A percentile compares a stretch with the other conserved stretches of the same genome.
Conservation (phyloP, 148 eudicot species). For the Polygonum aviculare region DNA sequence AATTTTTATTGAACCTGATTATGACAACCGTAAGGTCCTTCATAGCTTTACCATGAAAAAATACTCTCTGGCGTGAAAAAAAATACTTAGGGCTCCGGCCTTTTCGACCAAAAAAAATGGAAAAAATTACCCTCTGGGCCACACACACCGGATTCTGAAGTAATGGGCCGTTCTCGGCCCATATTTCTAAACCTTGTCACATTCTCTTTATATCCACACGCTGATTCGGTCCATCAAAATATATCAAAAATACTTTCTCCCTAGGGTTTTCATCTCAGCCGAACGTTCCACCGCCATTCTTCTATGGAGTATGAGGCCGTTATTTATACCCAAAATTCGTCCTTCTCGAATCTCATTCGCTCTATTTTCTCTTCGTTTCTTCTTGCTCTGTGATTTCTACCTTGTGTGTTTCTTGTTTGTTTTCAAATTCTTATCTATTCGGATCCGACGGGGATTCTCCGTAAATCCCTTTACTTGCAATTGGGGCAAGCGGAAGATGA, state of each 20-base stretch:
- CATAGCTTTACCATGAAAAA: no score
- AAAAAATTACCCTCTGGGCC: background rate
- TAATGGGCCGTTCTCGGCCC: background rate
- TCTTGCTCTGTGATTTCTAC: background rate
- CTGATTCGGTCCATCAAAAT: background rate
- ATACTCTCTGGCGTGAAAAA: no score
- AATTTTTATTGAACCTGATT: no score
- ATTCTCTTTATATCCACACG: background rate
- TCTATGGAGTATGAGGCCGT: background rate
- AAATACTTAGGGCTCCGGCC: no score
- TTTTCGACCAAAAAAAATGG: no score
- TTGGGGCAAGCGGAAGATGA: constrained; percentile 27
- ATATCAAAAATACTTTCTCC: background rate
- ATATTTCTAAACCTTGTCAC: background rate
- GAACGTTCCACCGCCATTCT: background rate
- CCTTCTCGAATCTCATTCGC: background rate
- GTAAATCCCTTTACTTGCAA: constrained; percentile 24
- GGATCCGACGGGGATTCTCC: constrained; percentile 34
- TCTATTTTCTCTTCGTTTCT: background rate
- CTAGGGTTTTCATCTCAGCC: background rate
- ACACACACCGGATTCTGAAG: background rate
- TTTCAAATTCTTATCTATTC: background rate
- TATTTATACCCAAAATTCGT: background rate
- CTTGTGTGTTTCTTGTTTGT: no score
- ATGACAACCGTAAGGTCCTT: no score